Evolutionary conservation across 352 stramenopile genomes (phyloP).

Genomic region (Phytophthora brassicae): DNA sequence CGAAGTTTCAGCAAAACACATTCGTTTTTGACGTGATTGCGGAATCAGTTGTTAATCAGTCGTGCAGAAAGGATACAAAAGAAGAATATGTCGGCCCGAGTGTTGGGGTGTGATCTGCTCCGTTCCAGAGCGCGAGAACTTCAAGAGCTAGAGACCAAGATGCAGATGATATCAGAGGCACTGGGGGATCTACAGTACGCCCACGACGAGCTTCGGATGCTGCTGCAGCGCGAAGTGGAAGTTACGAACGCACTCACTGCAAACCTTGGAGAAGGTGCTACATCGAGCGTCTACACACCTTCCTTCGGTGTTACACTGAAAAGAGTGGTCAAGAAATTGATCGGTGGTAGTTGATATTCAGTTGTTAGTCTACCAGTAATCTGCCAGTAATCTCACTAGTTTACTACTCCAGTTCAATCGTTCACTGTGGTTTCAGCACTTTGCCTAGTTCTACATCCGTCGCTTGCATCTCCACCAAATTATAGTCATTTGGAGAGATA

Average conservation of each 20-base stretch:
- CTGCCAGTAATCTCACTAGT: not conserved
- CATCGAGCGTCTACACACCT: too few species aligned
- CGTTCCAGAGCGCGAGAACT: not conserved
- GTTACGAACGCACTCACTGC: too few species aligned
- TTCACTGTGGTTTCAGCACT: not conserved
- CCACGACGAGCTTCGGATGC: too few species aligned
- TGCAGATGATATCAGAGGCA: not conserved
- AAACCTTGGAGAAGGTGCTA: too few species aligned
- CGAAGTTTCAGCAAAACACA: not conserved
- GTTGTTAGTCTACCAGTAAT: not conserved
- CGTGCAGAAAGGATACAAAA: not conserved
- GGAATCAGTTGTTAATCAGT: not conserved
- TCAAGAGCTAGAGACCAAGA: conserved; percentile 1
- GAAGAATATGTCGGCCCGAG: not conserved
- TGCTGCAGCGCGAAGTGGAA: too few species aligned
- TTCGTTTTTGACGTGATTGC: not conserved
- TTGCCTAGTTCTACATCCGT: not conserved
- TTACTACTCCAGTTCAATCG: not conserved
- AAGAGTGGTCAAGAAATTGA: not conserved
- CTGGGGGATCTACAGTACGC: not conserved
- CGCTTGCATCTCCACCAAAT: not conserved
- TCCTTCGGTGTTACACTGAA: not conserved
- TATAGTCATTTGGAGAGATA: not conserved
- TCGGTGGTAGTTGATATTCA: not conserved
- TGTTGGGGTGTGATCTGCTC: not conserved